Evolutionary conservation across 1,284 basidiomycete genomes (phyloP).

Genomic region (Hemileia vastatrix): DNA sequence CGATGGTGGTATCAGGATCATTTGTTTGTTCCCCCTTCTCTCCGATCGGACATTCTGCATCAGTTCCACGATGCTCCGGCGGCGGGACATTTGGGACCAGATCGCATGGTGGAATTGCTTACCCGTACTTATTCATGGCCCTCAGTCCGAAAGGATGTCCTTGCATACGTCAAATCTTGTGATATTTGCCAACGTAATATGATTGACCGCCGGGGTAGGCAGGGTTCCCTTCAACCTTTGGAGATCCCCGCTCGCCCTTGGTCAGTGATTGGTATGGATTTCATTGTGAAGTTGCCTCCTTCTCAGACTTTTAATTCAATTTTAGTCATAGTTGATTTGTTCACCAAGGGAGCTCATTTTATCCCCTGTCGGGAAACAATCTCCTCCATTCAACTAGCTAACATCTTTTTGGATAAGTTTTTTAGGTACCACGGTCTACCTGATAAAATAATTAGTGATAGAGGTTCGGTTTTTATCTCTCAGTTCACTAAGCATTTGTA

Average conservation of each 20-base stretch:
- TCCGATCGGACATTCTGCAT: too few relatives aligned
- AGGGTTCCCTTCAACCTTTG: slow-evolving; percentile 47
- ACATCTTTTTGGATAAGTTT: not conserved
- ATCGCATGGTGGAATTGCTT: not conserved
- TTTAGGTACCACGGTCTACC: slow-evolving; percentile 12
- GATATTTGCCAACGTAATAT: slow-evolving; percentile 3
- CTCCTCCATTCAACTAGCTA: not conserved
- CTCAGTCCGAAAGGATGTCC: not conserved
- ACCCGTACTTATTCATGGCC: slow-evolving; percentile 1
- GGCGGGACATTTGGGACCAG: not conserved
- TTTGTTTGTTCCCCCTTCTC: too few relatives aligned
- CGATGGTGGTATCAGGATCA: too few relatives aligned
- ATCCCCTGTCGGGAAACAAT: slow-evolving; percentile 15
- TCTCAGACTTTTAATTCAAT: slow-evolving; percentile 46
- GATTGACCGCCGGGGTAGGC: not conserved
- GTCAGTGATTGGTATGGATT: slow-evolving; percentile 48
- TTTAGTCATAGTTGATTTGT: slow-evolving; percentile 47
- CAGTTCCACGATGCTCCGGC: too few relatives aligned
- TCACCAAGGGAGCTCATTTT: slow-evolving; percentile 48
- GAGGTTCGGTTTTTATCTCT: slow-evolving; percentile 3
- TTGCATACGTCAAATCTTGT: not conserved
- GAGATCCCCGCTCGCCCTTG: slow-evolving; percentile 44
- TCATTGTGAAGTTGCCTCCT: slow-evolving; percentile 48
- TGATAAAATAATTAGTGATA: not conserved
- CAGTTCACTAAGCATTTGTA: too few relatives aligned